Percentiles rank a stretch among this genome's conserved stretches.
Evolutionary conservation across 345 rosid species (phyloP).

Genomic region (Salix dunnii): DNA sequence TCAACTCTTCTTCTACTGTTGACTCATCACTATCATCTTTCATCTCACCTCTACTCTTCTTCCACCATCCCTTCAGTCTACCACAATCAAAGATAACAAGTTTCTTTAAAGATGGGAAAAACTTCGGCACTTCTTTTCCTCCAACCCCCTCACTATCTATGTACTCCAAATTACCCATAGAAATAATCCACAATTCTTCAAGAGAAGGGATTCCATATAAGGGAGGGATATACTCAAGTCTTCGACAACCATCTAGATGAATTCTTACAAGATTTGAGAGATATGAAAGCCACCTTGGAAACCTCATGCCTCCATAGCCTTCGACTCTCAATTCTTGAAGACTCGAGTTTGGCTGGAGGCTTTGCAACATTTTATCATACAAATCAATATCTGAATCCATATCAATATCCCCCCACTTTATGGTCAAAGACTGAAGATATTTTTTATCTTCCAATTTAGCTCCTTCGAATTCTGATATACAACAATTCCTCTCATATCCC

Average conservation of each 20-base stretch:
- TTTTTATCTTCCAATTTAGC: too few relatives aligned
- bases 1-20: too few relatives aligned
- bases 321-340: not conserved
- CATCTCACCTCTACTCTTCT: too few relatives aligned
- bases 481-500: too few relatives aligned
- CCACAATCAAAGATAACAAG: not conserved
- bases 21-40: not conserved
- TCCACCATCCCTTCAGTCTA: slow-evolving; percentile 5
- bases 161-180: not conserved
- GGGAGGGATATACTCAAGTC: not conserved
- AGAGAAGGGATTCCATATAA: not conserved
- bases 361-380: not conserved
- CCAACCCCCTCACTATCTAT: not conserved
- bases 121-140: not conserved
- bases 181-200: not conserved
- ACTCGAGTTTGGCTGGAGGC: slow-evolving; percentile 6
- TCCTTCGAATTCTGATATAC: too few relatives aligned
- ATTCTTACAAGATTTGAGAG: not conserved
- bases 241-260: not conserved
- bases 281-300: not conserved
- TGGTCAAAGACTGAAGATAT: too few relatives aligned
- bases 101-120: slow-evolving; percentile 14
- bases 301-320: not conserved
- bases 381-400: not conserved
- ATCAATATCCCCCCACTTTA: too few relatives aligned